phyloP scores from a whole-genome alignment of 345 rosid genomes.

The Pseudoturritis turrita region DNA sequence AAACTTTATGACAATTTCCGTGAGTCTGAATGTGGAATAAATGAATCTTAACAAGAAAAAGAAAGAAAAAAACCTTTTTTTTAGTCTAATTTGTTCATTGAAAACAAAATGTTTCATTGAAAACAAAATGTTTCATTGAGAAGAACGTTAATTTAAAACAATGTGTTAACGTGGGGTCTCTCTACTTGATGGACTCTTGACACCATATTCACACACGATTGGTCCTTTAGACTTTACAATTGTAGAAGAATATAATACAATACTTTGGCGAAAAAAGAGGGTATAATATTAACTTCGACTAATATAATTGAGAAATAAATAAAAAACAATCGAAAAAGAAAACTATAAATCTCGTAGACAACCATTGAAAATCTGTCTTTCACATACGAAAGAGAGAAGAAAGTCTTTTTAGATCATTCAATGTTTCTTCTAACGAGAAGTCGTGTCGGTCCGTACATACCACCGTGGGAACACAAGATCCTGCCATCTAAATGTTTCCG shows the following conservation, averaged over 20 bases:
- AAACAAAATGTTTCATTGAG: background rate
- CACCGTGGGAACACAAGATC: slow-evolving; percentile 12
- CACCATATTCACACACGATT: slow-evolving; percentile 26
- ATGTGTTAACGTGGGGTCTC: background rate
- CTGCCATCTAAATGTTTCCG: background rate
- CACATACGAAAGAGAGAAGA: slow-evolving; percentile 8
- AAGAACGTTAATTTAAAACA: background rate
- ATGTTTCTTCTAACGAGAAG: slow-evolving; percentile 14
- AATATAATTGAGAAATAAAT: background rate
- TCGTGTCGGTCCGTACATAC: slow-evolving; percentile 6
- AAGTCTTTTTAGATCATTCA: background rate
- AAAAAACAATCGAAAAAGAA: background rate
- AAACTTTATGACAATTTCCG: no score
- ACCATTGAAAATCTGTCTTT: slow-evolving; percentile 1
- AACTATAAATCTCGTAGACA: slow-evolving; percentile 23
- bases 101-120: no score
- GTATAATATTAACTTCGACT: background rate
- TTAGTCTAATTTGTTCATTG: no score
- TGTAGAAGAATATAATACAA: background rate
- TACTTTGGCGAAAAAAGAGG: background rate
- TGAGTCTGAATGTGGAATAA: no score
- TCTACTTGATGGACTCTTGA: slow-evolving; percentile 19
- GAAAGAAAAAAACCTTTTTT: no score
- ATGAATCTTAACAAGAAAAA: no score
- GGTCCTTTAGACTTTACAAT: background rate